Evolutionary conservation across 129 eudicot genomes (phyloP), one percentile per base, ranked within the genome.

Genomic region (Kitagawia praeruptora): DNA sequence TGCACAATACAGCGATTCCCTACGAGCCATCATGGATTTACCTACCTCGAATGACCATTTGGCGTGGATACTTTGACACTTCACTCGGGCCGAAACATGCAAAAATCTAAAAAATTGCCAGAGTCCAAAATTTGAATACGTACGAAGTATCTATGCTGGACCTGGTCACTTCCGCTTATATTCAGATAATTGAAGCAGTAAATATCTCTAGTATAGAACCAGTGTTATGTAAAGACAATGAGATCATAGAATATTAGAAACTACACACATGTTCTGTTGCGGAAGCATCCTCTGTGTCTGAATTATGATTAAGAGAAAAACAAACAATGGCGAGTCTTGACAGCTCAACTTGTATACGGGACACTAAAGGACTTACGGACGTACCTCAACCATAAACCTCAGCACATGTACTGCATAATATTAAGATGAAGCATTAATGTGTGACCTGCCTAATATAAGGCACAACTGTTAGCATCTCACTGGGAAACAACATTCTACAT

Each of bases 341-440:
- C 73, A 39, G 47, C 75, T 74, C 25, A 73, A 70, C 37, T 75
- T 39, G 48, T n/a, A 47, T 6, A 4, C 48, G 49, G 74, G 70
- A 38, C 75, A 44, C 18, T 63, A 63, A 81, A 81, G 83, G 83
- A 75, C 83, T 81, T 74, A 61, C 83, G 79, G 83, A 44, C 71
- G 83, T 81, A 75, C 79, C 75, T 72, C 51, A 49, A 31, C 80
- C 80, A 54, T 40, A 77, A 46, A 56, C 72, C 73, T 58, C 49
- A 77, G 56, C 80, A 77, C 80, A 77, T 77, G 71, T 77, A 19
- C 40, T 53, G 69, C 69, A 76, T 49, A 31, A 42, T 7, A 49
- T 76, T 23, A 47, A 75, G 42, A 75, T 21, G 42, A 34, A 49
- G 37, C 78, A 75, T 75, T 75, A 75, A 75, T 75, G 41, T 14